Conservation (phyloP, 352 stramenopile genomes). For the Phytophthora nicotianae region DNA sequence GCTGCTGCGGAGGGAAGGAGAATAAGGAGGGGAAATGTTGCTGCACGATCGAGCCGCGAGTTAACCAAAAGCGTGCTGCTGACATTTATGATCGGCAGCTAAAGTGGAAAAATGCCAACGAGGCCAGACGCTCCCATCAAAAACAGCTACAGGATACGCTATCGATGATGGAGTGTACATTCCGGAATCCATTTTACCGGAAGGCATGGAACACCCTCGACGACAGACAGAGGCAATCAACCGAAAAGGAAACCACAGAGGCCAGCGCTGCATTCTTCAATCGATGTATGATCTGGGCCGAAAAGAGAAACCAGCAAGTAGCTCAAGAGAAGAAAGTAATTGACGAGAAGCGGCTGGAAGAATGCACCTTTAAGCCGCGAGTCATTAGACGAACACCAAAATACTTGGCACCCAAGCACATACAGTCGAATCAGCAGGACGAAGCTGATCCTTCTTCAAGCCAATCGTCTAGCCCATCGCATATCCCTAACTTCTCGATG, state of each 20-base stretch:
- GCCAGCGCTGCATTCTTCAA: slow-evolving; percentile 47
- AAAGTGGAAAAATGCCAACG: slow-evolving; percentile 60
- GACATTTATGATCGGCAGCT: slow-evolving; percentile 68
- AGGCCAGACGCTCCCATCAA: slow-evolving; percentile 39
- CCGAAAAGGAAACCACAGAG: slow-evolving; percentile 16
- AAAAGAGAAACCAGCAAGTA: slow-evolving; percentile 41
- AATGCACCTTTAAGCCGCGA: slow-evolving; percentile 65
- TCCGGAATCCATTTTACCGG: slow-evolving; percentile 64
- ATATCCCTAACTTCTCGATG: slow-evolving; percentile 14
- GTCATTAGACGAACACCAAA: slow-evolving; percentile 18
- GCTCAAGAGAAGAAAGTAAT: slow-evolving; percentile 41
- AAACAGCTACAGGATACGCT: slow-evolving; percentile 44
- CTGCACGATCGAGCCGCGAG: slow-evolving; percentile 15
- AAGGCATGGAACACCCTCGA: slow-evolving; percentile 42
- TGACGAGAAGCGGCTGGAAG: slow-evolving; percentile 44
- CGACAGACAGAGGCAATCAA: not conserved
- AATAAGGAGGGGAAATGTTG: slow-evolving; percentile 28
- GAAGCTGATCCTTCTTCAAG: not conserved
- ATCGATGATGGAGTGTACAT: slow-evolving; percentile 47
- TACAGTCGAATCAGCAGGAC: slow-evolving; percentile 21
- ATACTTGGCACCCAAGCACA: slow-evolving; percentile 7
- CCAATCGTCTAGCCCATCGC: not conserved
- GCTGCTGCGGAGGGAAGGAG: slow-evolving; percentile 36
- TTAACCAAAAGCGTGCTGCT: slow-evolving; percentile 35
- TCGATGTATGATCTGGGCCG: slow-evolving; percentile 49